Conservation (phyloP, 106 monocot genomes). For the Iris macrosiphon region DNA sequence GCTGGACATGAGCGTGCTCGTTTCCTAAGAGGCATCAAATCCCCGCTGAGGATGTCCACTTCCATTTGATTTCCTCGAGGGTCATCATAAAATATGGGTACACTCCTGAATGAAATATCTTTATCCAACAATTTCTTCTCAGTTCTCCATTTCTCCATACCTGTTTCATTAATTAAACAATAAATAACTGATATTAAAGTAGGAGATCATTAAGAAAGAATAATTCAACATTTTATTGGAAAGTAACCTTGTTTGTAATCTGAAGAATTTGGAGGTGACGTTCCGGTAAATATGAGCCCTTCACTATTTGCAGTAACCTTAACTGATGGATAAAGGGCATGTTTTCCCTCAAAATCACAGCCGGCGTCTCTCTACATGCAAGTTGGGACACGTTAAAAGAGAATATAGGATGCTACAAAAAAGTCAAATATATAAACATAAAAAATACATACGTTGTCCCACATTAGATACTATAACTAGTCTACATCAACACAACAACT, state of each 20-base stretch:
- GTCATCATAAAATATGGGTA: not conserved
- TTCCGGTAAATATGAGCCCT: not conserved
- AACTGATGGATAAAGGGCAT: not conserved
- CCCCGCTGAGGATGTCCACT: not conserved
- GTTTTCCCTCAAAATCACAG: not conserved
- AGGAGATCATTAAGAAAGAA: too few species aligned
- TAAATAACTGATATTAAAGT: too few species aligned
- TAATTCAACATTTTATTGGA: not conserved
- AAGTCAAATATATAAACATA: too few species aligned
- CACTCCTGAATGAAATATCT: not conserved
- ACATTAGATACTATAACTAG: too few species aligned
- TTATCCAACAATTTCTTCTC: slow-evolving; percentile 1
- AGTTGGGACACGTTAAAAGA: not conserved
- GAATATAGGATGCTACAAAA: too few species aligned
- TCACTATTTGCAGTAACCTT: not conserved
- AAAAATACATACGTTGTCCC: too few species aligned
- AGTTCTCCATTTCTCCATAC: not conserved
- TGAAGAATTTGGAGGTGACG: not conserved
- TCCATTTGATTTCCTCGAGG: not conserved
- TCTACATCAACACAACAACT: too few species aligned
- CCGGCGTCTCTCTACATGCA: slow-evolving; percentile 1
- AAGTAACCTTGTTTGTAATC: slow-evolving; percentile 2
- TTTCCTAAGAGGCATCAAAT: slow-evolving; percentile 15
- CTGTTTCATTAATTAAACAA: slow-evolving; percentile 1
- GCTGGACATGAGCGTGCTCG: slow-evolving; percentile 2